Evolutionary conservation across 805 yeast species (phyloP).

Genomic region (Alloascoidea africana): DNA sequence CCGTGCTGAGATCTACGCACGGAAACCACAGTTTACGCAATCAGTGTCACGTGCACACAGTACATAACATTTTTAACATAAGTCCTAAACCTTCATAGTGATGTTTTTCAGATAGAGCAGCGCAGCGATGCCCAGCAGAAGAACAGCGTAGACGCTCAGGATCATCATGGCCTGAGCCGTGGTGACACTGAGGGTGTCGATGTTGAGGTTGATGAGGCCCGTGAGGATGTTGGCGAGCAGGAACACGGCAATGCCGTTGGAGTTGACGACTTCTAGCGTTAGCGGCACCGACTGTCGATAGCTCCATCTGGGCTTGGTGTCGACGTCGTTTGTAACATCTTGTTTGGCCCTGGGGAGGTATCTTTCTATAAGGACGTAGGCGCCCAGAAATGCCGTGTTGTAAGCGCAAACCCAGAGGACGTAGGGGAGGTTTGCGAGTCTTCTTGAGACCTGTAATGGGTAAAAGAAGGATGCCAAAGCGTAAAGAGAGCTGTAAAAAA

Average conservation of each 20-base stretch:
- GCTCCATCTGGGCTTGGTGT: too few species aligned
- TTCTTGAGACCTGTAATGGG: conserved; percentile 43
- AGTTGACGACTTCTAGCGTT: conserved; percentile 53
- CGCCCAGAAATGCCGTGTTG: conserved; percentile 49
- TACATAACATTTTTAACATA: too few species aligned
- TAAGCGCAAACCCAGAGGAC: conserved; percentile 77
- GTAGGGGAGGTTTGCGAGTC: conserved; percentile 84
- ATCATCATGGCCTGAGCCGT: conserved; percentile 27
- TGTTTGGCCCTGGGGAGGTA: conserved; percentile 7
- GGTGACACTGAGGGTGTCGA: conserved; percentile 54
- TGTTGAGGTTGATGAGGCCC: conserved; percentile 62
- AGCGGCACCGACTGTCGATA: conserved; percentile 22
- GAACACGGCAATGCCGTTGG: conserved; percentile 65
- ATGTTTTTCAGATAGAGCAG: neutral
- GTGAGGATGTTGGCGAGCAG: conserved; percentile 69
- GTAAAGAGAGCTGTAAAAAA: neutral
- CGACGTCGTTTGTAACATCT: conserved; percentile 3
- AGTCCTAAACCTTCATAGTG: too few species aligned
- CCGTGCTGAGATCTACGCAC: too few species aligned
- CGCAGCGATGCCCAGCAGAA: neutral
- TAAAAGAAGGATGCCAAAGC: conserved; percentile 5
- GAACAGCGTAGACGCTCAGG: conserved; percentile 26
- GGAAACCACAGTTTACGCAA: too few species aligned
- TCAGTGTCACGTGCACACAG: too few species aligned
- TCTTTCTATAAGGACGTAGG: conserved; percentile 41